Evolutionary conservation across 176 grass and related monocot species (phyloP), one percentile per base, ranked within the genome.

Genomic region (Eragrostis nindensis): DNA sequence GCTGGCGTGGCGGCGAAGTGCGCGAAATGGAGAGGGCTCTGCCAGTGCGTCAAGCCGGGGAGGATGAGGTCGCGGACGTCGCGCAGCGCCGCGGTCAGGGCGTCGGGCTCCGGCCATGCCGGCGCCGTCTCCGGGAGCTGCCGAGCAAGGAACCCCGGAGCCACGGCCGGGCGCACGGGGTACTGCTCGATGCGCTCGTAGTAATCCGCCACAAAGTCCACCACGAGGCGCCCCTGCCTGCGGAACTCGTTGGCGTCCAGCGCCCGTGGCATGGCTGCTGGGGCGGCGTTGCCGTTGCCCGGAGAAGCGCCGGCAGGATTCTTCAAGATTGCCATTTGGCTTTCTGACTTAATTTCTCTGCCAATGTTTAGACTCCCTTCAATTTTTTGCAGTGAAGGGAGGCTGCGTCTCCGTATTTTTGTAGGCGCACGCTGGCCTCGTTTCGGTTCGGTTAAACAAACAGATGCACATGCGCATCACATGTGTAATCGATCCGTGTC

Each of bases 191-290:
- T 70, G 83, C 36, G 29, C 9, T 27, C 10, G 62, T 89, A 92
- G 86, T 92, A 89, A 69, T 89, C 86, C 17, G 90, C 90, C 17
- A 92, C 89, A 79, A 92, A 92, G 70, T 89, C 86, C 4, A 86
- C 63, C 0, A 92, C 78, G 0, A 30, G 54, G 13, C 84, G 83
- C 1, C 79, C 79, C 74, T 89, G 82, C 26, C 57, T 55, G 12
- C 78, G 68, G 54, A 89, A 86, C 49, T 85, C 79, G 1, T 66
- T 74, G 63, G 82, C 79, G 46, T 92, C 54, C 5, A 92, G 62
- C 4, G 62, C 85, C 38, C 21, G 2, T 49, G 29, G 50, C 44
- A 18, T 66, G 48, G 70, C 42, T 5, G 70, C 16, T 32, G 70
- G 8, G 3, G 25, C 48, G 1, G 42, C 14, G 2, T 4, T 2